Evolutionary conservation across 768 basidiomycete genomes (phyloP), one percentile per base, ranked within the genome.

Genomic region (Gloeopeniophorella convolvens): DNA sequence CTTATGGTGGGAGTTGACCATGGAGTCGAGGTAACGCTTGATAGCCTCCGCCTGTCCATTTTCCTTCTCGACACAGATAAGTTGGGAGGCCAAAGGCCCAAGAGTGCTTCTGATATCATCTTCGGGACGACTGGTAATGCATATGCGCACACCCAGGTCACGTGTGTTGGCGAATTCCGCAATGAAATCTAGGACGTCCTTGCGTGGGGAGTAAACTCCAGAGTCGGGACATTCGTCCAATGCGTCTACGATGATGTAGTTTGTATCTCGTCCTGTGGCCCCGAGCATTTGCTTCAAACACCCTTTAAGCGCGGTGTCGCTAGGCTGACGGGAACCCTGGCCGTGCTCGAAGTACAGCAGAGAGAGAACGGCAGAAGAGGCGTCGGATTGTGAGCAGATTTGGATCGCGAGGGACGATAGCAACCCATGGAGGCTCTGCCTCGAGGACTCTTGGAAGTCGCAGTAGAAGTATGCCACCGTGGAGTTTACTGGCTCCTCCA

Each of bases 31-130:
- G n/a, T 50, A 50, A 20, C 32, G 28, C 8, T 43, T 50, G n/a
- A 50, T 50, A 20, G 35, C 49, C 42, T 50, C 42, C 11, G 36
- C 37, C 20, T 50, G 49, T 1, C 49, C 49, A 24, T 42, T 50
- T 32, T 50, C 49, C 20, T 50, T 35, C 8, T 50, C 42, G 18
- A 50, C 28, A 39, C 49, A 50, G 13, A 50, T 16, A 18, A 34
- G 49, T n/a, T 28, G 34, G 16, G 49, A 44, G 30, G 49, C 35
- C 26, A 50, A 27, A 24, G 49, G 49, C 2, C 5, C 16, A 6
- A 50, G 28, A 44, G 26, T 34, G 34, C 43, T 43, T 32, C 44
- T 35, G 5, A 43, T 21, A 20, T 50, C 49, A 4, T 41, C 34
- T 6, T 36, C 27, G 28, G 24, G 36, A 16, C 37, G 20, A 18